These are phyloP conservation scores for Russula virescens DNA, from an alignment of 768 basidiomycete genomes.

Conservation along the genomic window DNA sequence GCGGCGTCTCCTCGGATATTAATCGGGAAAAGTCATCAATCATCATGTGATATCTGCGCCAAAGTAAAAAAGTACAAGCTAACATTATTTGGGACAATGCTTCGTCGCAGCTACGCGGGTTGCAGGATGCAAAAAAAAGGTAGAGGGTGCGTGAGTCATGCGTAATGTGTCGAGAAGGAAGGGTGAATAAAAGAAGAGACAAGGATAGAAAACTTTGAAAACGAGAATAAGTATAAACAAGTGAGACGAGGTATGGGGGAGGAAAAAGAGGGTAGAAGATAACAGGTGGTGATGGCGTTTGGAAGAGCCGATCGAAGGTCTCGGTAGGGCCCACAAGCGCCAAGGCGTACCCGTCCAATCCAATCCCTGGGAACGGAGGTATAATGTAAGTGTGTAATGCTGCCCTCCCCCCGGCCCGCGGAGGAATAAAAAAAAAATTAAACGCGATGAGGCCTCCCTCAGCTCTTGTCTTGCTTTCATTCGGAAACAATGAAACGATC, in stretches of 20 bases:
- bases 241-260: background rate
- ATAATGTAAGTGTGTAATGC: background rate
- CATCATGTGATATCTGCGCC: conserved; percentile 6
- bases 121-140: background rate
- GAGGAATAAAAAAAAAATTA: background rate
- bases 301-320: background rate
- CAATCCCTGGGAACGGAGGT: background rate
- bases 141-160: background rate
- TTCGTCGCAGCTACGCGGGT: background rate
- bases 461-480: no score
- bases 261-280: background rate
- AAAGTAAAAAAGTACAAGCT: background rate
- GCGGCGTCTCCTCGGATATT: background rate
- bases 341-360: no score
- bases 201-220: no score
- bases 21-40: background rate
- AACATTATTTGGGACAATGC: background rate
- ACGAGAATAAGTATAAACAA: conserved; percentile 7
- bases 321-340: no score
- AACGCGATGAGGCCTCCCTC: no score
- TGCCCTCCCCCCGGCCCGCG: background rate
- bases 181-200: no score
- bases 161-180: no score
- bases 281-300: background rate
- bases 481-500: background rate